Base-by-base conservation (phyloP, 352 stramenopile species). In the Phytophthora uliginosa region DNA sequence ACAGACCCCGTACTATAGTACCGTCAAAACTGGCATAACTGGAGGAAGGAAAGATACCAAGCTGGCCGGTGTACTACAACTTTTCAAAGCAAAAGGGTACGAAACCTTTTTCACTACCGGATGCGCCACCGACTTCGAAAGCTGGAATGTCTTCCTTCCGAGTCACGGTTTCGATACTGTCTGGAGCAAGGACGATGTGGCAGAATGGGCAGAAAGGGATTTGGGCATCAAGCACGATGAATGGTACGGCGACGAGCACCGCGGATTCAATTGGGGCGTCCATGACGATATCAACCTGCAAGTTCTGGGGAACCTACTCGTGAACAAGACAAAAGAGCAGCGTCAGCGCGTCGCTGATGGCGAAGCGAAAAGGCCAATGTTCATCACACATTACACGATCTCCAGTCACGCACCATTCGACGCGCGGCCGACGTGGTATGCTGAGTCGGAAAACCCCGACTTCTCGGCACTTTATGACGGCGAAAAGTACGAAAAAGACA, bases 71-170 rank as follows among this genome's bases (percentile, higher is more conserved):
- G 64, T 90, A 59, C 82, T 82, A 12, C 82, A 91, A 45, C 62
- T 90, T 7, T 85, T 90, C 56, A 70, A 65, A n/a, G 57, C 71
- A 0, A 86, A 88, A 22, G 84, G 78, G 1, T 90, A 90, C 66
- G 80, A 88, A 54, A 81, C 78, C 0, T 77, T 66, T 15, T 90
- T 54, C 22, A 31, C 54, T 20, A 78, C 81, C 4, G 78, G 81
- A 18, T 81, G 55, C 40, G 54, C 54, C n/a, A 65, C 73, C 28
- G 64, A 67, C 24, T 84, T 83, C 52, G 81, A 88, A 18, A 65
- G 79, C 34, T 86, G 81, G 78, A 59, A 81, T 34, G 26, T 28
- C 3, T 88, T 88, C 40, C 40, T 86, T 17, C 78, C 69, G 0
- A 51, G 31, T 5, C 81, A 88, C 42, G 42, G 42, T 17, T 50